phyloP scores from a whole-genome alignment of 148 eudicot genomes.

The Rhododendron ovatum region DNA sequence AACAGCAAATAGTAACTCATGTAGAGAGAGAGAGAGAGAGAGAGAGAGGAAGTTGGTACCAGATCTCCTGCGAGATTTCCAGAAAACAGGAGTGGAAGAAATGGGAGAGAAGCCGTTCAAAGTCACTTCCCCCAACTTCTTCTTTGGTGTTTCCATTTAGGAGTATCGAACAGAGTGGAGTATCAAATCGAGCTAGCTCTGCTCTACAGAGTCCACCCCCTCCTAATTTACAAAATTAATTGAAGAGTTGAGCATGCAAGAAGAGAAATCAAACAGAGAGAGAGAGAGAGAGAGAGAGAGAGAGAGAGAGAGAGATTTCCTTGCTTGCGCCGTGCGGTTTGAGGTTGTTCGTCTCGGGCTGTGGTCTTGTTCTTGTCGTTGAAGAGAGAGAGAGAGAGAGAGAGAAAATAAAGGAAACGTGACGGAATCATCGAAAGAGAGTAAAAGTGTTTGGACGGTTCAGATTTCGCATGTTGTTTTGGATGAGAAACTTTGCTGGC shows the following conservation, averaged over 20 bases:
- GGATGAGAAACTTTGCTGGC: neutral
- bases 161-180: neutral
- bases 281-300: neutral
- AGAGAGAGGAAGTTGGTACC: neutral
- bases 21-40: neutral
- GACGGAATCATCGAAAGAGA: neutral
- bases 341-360: neutral
- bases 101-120: conserved; percentile 13
- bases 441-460: neutral
- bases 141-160: conserved; percentile 3
- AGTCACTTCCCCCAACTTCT: neutral
- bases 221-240: neutral
- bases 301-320: neutral
- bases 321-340: neutral
- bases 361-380: too few species aligned
- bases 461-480: neutral
- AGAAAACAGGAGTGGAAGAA: conserved; percentile 15
- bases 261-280: neutral
- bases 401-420: neutral
- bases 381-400: neutral
- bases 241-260: neutral
- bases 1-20: neutral
- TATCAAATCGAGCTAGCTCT: neutral
- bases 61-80: conserved; percentile 10
- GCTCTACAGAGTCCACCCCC: neutral